A percentile compares a stretch with the other conserved stretches of the same genome.
Evolutionary conservation across 805 yeast genomes (phyloP).

Genomic region (Jamesozyma jinghongensis): DNA sequence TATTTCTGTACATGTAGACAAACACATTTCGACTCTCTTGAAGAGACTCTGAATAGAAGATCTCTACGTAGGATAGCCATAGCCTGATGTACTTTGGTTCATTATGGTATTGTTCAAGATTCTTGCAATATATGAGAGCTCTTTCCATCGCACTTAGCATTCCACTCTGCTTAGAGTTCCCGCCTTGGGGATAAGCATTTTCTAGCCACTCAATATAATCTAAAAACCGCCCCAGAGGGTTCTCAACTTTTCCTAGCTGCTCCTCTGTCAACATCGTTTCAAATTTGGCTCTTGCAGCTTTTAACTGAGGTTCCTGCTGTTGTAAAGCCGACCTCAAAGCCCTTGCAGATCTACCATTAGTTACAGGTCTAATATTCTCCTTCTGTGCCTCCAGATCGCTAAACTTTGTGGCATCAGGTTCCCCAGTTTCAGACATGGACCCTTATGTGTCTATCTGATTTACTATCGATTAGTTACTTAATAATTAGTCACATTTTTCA

Average conservation of each 20-base stretch:
- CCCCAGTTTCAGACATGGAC: too few species aligned
- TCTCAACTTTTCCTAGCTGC: slow-evolving; percentile 53
- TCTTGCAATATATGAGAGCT: slow-evolving; percentile 61
- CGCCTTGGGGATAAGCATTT: slow-evolving; percentile 53
- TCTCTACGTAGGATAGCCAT: slow-evolving; percentile 69
- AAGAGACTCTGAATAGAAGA: slow-evolving; percentile 32
- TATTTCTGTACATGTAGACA: slow-evolving; percentile 58
- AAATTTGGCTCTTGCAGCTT: slow-evolving; percentile 24
- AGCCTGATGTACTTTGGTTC: slow-evolving; percentile 70
- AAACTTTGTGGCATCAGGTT: slow-evolving; percentile 22
- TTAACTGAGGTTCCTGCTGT: slow-evolving; percentile 7
- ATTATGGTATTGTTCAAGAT: slow-evolving; percentile 55
- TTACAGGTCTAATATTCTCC: slow-evolving; percentile 63
- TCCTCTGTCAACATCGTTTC: slow-evolving; percentile 38
- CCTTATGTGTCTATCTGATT: too few species aligned
- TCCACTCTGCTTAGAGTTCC: slow-evolving; percentile 51
- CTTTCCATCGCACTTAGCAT: slow-evolving; percentile 56
- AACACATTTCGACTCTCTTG: slow-evolving; percentile 68
- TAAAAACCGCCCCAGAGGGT: slow-evolving; percentile 65
- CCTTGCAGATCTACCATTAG: slow-evolving; percentile 59
- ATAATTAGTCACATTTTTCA: too few species aligned
- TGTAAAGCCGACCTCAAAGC: slow-evolving; percentile 40
- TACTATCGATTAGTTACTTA: too few species aligned
- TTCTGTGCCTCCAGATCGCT: slow-evolving; percentile 51
- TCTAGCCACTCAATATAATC: slow-evolving; percentile 67